Conservation (phyloP, 169 alveolate genomes). For the Plasmodium adleri region DNA sequence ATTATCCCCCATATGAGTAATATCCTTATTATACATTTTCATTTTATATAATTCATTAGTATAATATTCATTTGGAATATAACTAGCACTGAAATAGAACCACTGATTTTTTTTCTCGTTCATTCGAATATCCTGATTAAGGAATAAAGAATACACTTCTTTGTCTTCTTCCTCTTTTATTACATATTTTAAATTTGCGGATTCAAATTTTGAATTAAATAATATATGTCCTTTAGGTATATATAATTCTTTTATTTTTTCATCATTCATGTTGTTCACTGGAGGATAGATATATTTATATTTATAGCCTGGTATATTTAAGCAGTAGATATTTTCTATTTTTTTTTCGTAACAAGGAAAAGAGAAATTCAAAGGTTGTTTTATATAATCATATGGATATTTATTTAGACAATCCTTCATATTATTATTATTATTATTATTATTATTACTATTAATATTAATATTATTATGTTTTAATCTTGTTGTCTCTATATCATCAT, state of each 20-base stretch:
- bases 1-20: too few relatives aligned
- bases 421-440: too few relatives aligned
- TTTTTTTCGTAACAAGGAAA: neutral
- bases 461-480: too few relatives aligned
- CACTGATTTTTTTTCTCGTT: slow-evolving; percentile 71
- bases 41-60: slow-evolving; percentile 10
- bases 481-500: too few relatives aligned
- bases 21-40: neutral
- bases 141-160: slow-evolving; percentile 41
- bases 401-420: too few relatives aligned
- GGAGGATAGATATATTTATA: slow-evolving; percentile 33
- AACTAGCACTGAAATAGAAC: slow-evolving; percentile 76
- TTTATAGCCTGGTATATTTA: slow-evolving; percentile 44
- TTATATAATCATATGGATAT: too few relatives aligned
- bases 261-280: neutral
- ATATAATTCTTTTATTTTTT: slow-evolving; percentile 9
- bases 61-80: slow-evolving; percentile 44
- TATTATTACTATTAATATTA: too few relatives aligned
- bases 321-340: slow-evolving; percentile 18
- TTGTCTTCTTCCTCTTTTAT: slow-evolving; percentile 31
- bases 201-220: slow-evolving; percentile 61
- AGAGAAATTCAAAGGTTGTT: too few relatives aligned
- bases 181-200: slow-evolving; percentile 46
- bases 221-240: neutral
- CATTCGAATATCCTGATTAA: slow-evolving; percentile 32